Evolutionary conservation across 129 eudicot genomes (phyloP).

Genomic region (Helianthus annuus): DNA sequence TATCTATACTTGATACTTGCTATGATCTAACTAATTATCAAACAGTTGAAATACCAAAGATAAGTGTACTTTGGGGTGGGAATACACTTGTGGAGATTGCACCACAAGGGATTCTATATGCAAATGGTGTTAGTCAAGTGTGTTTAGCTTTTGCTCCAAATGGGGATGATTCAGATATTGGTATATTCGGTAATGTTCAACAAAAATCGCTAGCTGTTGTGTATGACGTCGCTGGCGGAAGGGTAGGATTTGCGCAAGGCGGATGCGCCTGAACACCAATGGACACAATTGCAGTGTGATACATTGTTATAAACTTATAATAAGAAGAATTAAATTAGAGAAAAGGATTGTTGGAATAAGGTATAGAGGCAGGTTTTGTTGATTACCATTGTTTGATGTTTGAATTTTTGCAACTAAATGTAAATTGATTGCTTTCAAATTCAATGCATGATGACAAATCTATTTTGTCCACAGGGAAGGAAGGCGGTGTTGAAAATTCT

Average conservation of each 20-base stretch:
- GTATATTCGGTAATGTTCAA: slow-evolving; percentile 65
- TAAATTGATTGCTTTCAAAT: slow-evolving; percentile 4
- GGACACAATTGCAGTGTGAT: not conserved
- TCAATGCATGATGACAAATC: slow-evolving; percentile 4
- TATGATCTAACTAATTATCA: slow-evolving; percentile 52
- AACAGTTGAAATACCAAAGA: slow-evolving; percentile 41
- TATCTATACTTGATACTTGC: slow-evolving; percentile 68
- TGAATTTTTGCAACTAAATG: slow-evolving; percentile 3
- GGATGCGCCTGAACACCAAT: slow-evolving; percentile 16
- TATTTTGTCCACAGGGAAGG: not conserved
- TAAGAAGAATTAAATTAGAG: not conserved
- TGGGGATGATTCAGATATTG: slow-evolving; percentile 34
- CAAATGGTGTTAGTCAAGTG: not conserved
- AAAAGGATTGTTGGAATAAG: slow-evolving; percentile 35
- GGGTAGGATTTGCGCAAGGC: not conserved
- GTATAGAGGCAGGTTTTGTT: slow-evolving; percentile 18
- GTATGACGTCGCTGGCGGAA: slow-evolving; percentile 11
- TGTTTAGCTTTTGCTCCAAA: slow-evolving; percentile 80
- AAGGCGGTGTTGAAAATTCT: not conserved
- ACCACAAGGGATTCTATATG: slow-evolving; percentile 36
- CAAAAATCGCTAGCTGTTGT: slow-evolving; percentile 37
- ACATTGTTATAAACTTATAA: not conserved
- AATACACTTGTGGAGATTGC: slow-evolving; percentile 36
- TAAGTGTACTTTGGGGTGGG: slow-evolving; percentile 46
- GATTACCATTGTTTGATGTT: slow-evolving; percentile 26